Evolutionary conservation across 441 rosid species (phyloP), one percentile per base, ranked within the genome.

Genomic region (Aquilaria agallochum): DNA sequence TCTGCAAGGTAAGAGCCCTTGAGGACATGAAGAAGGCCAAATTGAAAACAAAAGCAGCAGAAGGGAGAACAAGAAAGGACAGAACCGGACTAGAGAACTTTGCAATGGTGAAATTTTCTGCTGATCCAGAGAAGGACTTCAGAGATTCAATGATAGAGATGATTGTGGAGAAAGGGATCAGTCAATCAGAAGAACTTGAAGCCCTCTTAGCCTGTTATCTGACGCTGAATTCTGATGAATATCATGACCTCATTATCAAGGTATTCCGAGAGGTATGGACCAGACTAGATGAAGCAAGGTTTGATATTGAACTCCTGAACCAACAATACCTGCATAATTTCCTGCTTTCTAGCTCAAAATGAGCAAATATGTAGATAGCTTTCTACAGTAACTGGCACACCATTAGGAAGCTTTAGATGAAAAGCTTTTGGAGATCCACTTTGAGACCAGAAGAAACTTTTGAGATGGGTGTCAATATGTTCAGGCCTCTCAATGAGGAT

Each of bases 91-190:
- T 79, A 20, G 93, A 86, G 66, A 85, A 87, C 80, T 83, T 84
- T 61, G 94, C 95, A 11, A 74, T 87, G 56, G 89, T 84, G 70
- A 94, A 89, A 78, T 80, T 87, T 70, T 86, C 96, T 0, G 77
- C 62, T 36, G 84, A 89, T 75, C 99, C 96, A 2, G 81, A 73
- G 48, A 75, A 84, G 54, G 96, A 91, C 73, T 94, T 94, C 64
- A 76, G 87, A 74, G 96, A 91, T 47, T 94, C 97, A 10, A 86
- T 91, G 99, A 67, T 74, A 5, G 99, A 91, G 83, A 94, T 94
- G 99, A 91, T 91, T 57, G 65, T 72, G 70, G 94, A 84, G 73
- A 83, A 79, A 62, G 76, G 70, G 68, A 86, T 91, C 69, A 70
- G 71, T 64, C 68, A 50, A 53, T 75, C 96, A 7, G 83, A 83